A percentile compares a stretch with the other conserved stretches of the same genome.
phyloP scores from a whole-genome alignment of 176 grass and related monocot genomes.

The Carex parvula region DNA sequence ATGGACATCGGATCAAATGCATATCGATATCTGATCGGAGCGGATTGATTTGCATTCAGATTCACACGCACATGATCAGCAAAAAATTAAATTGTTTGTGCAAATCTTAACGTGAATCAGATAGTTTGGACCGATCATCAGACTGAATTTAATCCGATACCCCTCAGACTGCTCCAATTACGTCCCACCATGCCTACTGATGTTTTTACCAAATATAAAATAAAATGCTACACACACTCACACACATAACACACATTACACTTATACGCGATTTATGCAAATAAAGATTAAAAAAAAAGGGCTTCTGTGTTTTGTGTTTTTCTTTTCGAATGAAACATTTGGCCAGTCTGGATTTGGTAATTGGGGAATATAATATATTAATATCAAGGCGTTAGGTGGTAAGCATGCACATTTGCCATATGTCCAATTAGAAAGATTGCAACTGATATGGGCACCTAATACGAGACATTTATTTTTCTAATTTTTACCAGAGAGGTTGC shows the following conservation, averaged over 20 bases:
- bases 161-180: too few species aligned
- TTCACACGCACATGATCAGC: too few species aligned
- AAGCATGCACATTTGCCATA: not conserved
- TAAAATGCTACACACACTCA: not conserved
- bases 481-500: not conserved
- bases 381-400: not conserved
- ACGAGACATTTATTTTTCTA: not conserved
- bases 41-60: too few species aligned
- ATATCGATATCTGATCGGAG: fast-evolving
- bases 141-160: too few species aligned
- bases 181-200: too few species aligned
- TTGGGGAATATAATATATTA: not conserved
- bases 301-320: not conserved
- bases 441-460: not conserved
- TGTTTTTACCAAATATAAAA: not conserved
- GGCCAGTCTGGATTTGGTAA: not conserved
- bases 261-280: too few species aligned
- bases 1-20: too few species aligned
- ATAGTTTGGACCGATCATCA: too few species aligned
- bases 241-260: too few species aligned
- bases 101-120: too few species aligned
- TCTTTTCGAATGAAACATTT: not conserved
- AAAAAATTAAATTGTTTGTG: too few species aligned
- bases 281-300: too few species aligned
- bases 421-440: not conserved